phyloP scores from a whole-genome alignment of 441 rosid genomes.

The Cnidoscolus chayamansa region DNA sequence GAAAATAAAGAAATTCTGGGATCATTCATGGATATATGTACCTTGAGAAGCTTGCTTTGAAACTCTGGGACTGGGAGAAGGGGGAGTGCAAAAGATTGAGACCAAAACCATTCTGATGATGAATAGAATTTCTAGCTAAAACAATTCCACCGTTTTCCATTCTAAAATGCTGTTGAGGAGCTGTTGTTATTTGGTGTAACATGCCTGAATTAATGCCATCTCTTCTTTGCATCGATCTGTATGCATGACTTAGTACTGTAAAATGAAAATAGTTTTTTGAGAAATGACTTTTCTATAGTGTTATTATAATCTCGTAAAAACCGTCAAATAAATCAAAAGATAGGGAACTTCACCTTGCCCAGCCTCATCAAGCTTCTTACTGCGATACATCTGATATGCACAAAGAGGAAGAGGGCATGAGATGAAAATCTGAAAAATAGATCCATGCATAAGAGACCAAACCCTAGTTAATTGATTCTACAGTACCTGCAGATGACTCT shows the following conservation, averaged over 20 bases:
- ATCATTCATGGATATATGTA: conserved; percentile 2
- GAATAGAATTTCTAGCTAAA: conserved; percentile 25
- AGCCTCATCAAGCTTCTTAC: conserved; percentile 67
- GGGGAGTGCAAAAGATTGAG: conserved; percentile 28
- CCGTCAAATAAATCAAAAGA: not conserved
- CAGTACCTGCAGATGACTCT: conserved; percentile 89
- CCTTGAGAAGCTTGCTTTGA: conserved; percentile 33
- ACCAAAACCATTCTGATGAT: conserved; percentile 7
- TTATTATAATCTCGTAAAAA: too few relatives aligned
- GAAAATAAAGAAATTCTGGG: not conserved
- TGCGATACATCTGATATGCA: conserved; percentile 67
- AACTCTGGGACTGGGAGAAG: conserved; percentile 26
- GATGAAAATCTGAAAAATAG: too few relatives aligned
- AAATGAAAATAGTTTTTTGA: not conserved
- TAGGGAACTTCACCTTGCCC: conserved; percentile 46
- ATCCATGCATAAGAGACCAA: not conserved
- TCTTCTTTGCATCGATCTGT: conserved; percentile 32
- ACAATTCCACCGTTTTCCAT: conserved; percentile 47
- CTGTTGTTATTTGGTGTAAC: conserved; percentile 20
- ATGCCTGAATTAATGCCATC: conserved; percentile 24
- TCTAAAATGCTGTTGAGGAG: conserved; percentile 36
- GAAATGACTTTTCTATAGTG: too few relatives aligned
- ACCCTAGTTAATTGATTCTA: not conserved
- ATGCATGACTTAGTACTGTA: conserved; percentile 37
- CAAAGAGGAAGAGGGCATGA: not conserved